A percentile compares a stretch with the other conserved stretches of the same genome.
Conservation (phyloP, 371 early-diverging fungal genomes). For the Cokeromyces recurvatus region DNA sequence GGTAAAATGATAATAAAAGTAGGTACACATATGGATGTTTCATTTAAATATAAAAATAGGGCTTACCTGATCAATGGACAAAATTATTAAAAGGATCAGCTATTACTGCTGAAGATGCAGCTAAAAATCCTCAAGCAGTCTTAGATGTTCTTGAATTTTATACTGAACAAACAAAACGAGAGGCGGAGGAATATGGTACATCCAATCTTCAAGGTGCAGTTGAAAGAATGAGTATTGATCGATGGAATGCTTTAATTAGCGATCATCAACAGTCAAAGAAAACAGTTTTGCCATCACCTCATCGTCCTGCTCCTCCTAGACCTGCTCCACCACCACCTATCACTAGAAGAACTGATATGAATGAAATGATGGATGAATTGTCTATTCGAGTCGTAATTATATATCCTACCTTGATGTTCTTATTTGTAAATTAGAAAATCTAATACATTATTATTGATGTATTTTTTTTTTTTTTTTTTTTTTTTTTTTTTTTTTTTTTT, state of each 20-base stretch:
- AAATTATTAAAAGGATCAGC: conserved; percentile 81
- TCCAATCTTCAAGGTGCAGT: conserved; percentile 35
- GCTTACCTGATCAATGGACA: conserved; percentile 92
- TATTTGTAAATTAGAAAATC: neutral
- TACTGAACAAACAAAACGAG: conserved; percentile 68
- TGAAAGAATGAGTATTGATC: conserved; percentile 38
- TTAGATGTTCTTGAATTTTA: conserved; percentile 94
- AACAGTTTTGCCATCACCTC: neutral
- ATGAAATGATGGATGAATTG: conserved; percentile 32
- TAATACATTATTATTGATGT: too few relatives aligned
- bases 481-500: too few relatives aligned
- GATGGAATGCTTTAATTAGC: conserved; percentile 41
- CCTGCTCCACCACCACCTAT: conserved; percentile 17
- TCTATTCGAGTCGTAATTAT: conserved; percentile 15
- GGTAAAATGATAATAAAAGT: conserved; percentile 31
- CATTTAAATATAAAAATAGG: too few relatives aligned
- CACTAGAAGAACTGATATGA: conserved; percentile 9
- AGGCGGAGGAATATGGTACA: conserved; percentile 47
- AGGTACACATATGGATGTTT: too few relatives aligned
- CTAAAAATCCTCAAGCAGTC: conserved; percentile 94
- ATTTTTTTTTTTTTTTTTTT: conserved; percentile 1
- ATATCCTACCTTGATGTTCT: neutral
- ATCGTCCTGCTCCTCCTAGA: conserved; percentile 19
- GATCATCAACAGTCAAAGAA: conserved; percentile 3
- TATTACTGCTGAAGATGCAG: conserved; percentile 92